Base-by-base conservation (phyloP, 2,329 filamentous ascomycete species). In the Penicillium sp. region DNA sequence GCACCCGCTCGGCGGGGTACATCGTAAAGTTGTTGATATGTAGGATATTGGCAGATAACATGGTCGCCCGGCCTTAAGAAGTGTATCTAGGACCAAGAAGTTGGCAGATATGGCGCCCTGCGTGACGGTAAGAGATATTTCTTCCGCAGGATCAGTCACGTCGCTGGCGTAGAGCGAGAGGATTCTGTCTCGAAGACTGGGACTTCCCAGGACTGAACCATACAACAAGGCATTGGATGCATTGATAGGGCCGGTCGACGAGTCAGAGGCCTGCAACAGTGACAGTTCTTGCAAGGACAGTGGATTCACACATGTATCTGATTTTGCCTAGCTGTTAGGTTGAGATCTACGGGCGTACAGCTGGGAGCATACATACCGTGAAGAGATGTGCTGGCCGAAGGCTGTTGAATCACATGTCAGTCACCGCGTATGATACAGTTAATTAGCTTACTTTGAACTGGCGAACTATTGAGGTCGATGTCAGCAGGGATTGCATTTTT, bases 251-350 rank as follows among this genome's bases (percentile, higher is more conserved):
- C 14, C 29, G 11, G 23, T 5, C 2, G 27, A 25, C 12, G 55
- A 41, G 33, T 40, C 18, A 2, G 22, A 25, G 2, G 25, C 45
- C 1, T 35, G 40, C 1, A 54, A 31, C 14, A 54, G 48, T 14
- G 55, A 48, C 6, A 57, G 43, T 7, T 48, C 51, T n/a, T 57
- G 42, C 15, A 57, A n/a, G 1, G 51, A 57, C 6, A 57, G 7
- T 25, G 55, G 55, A 44, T 57, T 31, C 42, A 57, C 55, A 23
- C 55, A 57, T 25, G 55, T 57, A 45, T 57, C 55, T 57, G 9
- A 20, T 35, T 6, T 31, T 33, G 40, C 43, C 37, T 3, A 20
- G 45, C 18, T 22, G 20, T 40, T 40, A 40, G 37, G 20, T 40
- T 11, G 11, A 12, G 22, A 27, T 11, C 2, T 14, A 31, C 27